These are phyloP conservation scores for Rhizophagus sp. DNA, from an alignment of 192 early-diverging fungal genomes.

Conservation along the genomic window DNA sequence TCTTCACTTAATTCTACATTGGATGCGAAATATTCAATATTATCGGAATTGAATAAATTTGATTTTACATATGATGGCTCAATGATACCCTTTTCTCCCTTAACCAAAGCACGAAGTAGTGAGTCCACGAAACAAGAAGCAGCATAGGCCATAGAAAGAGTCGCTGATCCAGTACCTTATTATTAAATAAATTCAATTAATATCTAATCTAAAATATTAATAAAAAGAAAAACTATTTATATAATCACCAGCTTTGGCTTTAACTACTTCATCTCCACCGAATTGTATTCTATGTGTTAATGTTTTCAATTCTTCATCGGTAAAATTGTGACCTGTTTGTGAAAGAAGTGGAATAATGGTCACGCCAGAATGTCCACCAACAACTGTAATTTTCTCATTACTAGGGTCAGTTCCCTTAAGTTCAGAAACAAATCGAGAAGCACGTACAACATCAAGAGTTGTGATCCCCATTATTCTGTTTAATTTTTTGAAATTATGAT, in stretches of 20 bases:
- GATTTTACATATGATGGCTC: conserved; percentile 86
- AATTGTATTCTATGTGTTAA: conserved; percentile 96
- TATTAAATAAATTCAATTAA: too few relatives aligned
- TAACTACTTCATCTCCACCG: conserved; percentile 97
- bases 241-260: conserved; percentile 74
- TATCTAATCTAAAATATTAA: too few relatives aligned
- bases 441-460: conserved; percentile 91
- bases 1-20: conserved; percentile 70
- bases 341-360: conserved; percentile 93
- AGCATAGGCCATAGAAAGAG: conserved; percentile 86
- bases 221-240: too few relatives aligned
- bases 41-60: conserved; percentile 59
- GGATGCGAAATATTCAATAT: conserved; percentile 71
- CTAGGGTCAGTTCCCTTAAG: conserved; percentile 72
- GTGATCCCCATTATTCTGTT: conserved; percentile 87
- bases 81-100: conserved; percentile 70
- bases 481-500: not conserved
- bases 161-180: conserved; percentile 75
- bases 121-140: conserved; percentile 87
- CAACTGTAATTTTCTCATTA: conserved; percentile 74
- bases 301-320: conserved; percentile 77
- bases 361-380: conserved; percentile 94
- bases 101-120: conserved; percentile 73
- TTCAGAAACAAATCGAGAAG: conserved; percentile 86
- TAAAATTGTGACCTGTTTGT: conserved; percentile 71